Base-by-base conservation (phyloP, 169 alveolate genomes). In the Blepharisma undulans region DNA sequence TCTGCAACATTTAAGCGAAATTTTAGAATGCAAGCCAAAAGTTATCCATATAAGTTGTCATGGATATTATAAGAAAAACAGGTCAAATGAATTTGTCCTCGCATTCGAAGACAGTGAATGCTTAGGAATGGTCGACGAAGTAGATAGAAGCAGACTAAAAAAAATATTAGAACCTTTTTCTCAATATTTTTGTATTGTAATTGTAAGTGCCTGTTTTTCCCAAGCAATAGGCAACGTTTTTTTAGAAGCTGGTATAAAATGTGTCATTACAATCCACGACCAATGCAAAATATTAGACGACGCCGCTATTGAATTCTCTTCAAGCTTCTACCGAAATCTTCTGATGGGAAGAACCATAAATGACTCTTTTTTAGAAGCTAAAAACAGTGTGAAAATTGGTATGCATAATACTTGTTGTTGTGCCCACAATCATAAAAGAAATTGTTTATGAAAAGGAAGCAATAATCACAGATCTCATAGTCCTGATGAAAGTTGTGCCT, bases 31-130 rank as follows among this genome's bases (percentile, higher is more conserved):
- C 7, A 81, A 93, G 32, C 96, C 96, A 8, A 66, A 84, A 22
- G 85, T 94, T 0, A 79, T 94, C 22, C 96, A 94, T 59, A 87
- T 94, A 21, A 93, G 95, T 84, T 76, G 92, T 16, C 92, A 88
- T 48, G 92, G 92, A 10, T 72, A 88, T 48, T 88, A 76, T 33
- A 19, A 29, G 30, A 22, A 76, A n/a, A 88, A 33, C 18, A 32
- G 33, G 29, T 22, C 25, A 25, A 21, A 32, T 21, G 78, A 76
- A 4, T 88, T 72, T 34, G 74, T 88, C 30, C 25, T 88, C 14
- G 92, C 92, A 4, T 76, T 88, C 76, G 92, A 88, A 76, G 77
- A 61, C 32, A 27, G 76, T 5, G 48, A 30, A 18, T 22, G 22
- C 48, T 22, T 72, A 19, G 74, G 82, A 72, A n/a, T 32, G n/a